Evolutionary conservation across 2,329 filamentous ascomycete genomes (phyloP), one percentile per base, ranked within the genome.

Genomic region (Aspergillus neoniger): DNA sequence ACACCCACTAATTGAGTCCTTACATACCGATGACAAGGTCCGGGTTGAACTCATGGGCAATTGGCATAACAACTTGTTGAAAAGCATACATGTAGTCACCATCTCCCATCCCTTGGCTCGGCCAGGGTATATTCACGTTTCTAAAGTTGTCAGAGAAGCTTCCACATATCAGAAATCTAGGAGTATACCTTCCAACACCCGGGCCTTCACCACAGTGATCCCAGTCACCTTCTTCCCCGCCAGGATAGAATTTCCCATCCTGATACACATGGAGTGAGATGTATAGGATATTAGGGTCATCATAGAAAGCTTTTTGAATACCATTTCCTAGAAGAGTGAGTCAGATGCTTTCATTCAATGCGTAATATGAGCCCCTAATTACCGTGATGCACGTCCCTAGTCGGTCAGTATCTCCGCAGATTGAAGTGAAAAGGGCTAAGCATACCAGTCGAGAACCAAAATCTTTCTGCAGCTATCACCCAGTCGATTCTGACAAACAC

Each of bases 31-130:
- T 95, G 28, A 98, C 93, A 17, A 99, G 81, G 72, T 99, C 95
- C 0, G 95, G 95, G 69, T 95, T 83, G 73, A 98, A 99, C 70
- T 99, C 94, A 48, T 88, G 87, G 1, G 92, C 93, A 60, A 98
- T 95, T 0, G 95, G 95, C 92, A 99, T 97, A 48, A 99, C 88
- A 38, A 98, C 89, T 73, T 92, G 89, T 69, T 99, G 93, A 69
- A 99, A 99, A 1, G 95, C 95, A 52, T 92, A 94, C 79, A 99
- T 87, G 75, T 99, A 99, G 75, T 99, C 95, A 4, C 91, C 93
- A 75, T 99, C 95, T 1, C 92, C 92, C 92, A 99, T 97, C 0
- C 86, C 86, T 64, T 86, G 82, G 2, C 80, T 82, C 43, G 80
- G 89, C 88, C 88, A 90, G 0, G 87, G 88, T 57, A 90, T 86